Conservation (phyloP, 768 basidiomycete species). For the Crepidotus variabilis region DNA sequence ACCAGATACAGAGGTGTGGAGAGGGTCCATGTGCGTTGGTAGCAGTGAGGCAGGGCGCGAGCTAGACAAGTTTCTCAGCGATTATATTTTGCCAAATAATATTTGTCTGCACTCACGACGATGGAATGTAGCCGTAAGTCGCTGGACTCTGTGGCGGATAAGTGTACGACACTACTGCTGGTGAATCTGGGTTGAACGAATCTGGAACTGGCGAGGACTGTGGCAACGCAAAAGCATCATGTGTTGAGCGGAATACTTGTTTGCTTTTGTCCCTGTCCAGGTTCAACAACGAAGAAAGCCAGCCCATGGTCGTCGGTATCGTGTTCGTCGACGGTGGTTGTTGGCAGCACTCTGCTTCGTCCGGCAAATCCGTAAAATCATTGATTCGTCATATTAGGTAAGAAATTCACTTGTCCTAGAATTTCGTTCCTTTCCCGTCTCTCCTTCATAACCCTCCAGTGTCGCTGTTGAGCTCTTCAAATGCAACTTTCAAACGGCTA, state of each 20-base stretch:
- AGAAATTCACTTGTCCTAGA: not conserved
- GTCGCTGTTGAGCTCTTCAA: too few species aligned
- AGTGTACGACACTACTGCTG: constrained; percentile 53
- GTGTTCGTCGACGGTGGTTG: constrained; percentile 1
- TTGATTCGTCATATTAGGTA: constrained; percentile 1
- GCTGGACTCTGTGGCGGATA: constrained; percentile 69
- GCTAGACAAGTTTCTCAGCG: constrained; percentile 32
- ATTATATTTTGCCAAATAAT: too few species aligned
- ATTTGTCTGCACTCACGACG: not conserved
- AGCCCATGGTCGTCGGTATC: constrained; percentile 56
- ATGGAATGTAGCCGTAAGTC: constrained; percentile 61
- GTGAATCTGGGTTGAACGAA: constrained; percentile 53
- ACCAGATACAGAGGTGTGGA: constrained; percentile 25
- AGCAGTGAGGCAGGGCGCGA: constrained; percentile 56
- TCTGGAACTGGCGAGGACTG: constrained; percentile 68
- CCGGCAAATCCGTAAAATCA: not conserved
- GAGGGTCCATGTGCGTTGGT: constrained; percentile 61
- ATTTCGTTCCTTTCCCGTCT: not conserved
- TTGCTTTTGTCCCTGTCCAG: constrained; percentile 42
- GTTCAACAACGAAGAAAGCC: constrained; percentile 67
- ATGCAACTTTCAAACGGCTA: too few species aligned
- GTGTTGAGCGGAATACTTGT: constrained; percentile 72
- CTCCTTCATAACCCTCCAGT: too few species aligned
- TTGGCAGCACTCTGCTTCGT: not conserved
- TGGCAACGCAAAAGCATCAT: constrained; percentile 87